Percentiles rank a stretch among this genome's conserved stretches.
These are phyloP conservation scores for Pseudoturritis turrita DNA, from an alignment of 345 rosid species.

Conservation along the genomic window DNA sequence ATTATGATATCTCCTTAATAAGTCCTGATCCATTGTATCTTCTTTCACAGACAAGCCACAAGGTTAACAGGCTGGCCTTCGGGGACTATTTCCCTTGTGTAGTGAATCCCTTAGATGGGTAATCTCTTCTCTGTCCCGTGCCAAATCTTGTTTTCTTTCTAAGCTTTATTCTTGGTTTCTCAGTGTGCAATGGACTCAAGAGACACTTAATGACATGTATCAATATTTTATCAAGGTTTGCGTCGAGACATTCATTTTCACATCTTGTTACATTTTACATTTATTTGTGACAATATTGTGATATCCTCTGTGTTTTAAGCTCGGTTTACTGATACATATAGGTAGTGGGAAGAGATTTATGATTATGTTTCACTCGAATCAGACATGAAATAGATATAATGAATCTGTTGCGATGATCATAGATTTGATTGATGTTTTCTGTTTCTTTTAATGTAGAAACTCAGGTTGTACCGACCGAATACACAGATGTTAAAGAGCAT, in stretches of 20 bases:
- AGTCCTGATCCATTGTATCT: not conserved
- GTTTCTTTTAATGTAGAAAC: conserved; percentile 10
- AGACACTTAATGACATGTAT: conserved; percentile 66
- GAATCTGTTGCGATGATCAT: not conserved
- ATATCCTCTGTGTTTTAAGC: not conserved
- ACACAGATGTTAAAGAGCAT: conserved; percentile 52
- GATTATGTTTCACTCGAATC: not conserved
- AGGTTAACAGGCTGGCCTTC: conserved; percentile 54
- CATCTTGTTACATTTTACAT: not conserved
- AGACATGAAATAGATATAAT: not conserved
- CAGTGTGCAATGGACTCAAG: conserved; percentile 66
- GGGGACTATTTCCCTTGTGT: conserved; percentile 77
- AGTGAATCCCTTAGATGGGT: conserved; percentile 82
- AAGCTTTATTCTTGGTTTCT: not conserved
- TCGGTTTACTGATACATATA: not conserved
- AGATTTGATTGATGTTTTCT: not conserved
- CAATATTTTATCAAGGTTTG: conserved; percentile 79
- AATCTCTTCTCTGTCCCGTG: conserved; percentile 16
- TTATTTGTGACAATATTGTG: not conserved
- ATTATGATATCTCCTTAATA: not conserved
- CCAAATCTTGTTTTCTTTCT: not conserved
- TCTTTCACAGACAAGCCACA: conserved; percentile 60
- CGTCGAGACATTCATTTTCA: not conserved
- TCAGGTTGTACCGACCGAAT: conserved; percentile 79
- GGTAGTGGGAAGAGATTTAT: not conserved